A percentile compares a stretch with the other conserved stretches of the same genome.
Conservation (phyloP, 2,329 filamentous ascomycete species). For the Septoria petroselini region DNA sequence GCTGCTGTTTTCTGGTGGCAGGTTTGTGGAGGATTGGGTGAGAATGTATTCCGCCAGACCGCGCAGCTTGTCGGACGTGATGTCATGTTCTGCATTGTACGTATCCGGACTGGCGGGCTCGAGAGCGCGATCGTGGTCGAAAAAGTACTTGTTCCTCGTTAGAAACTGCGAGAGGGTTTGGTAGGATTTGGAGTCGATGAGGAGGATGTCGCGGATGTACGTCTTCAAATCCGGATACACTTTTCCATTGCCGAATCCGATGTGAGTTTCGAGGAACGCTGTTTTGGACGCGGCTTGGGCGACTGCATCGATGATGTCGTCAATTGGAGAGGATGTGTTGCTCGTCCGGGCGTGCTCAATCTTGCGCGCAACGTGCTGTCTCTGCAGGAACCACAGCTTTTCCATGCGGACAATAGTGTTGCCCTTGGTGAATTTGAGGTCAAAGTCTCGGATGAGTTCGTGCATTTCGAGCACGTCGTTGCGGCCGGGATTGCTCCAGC, state of each 20-base stretch:
- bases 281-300: constrained; percentile 25
- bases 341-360: constrained; percentile 46
- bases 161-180: constrained; percentile 56
- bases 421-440: constrained; percentile 83
- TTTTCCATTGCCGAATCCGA: not conserved
- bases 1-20: too few relatives aligned
- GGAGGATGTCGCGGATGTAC: constrained; percentile 53
- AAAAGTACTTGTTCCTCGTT: constrained; percentile 57
- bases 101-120: constrained; percentile 14
- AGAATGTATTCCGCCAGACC: not conserved
- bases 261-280: constrained; percentile 6
- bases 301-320: constrained; percentile 37
- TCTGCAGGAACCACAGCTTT: constrained; percentile 79
- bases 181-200: constrained; percentile 57
- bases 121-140: constrained; percentile 37
- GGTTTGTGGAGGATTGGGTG: not conserved
- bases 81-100: constrained; percentile 8
- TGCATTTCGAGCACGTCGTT: constrained; percentile 69
- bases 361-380: constrained; percentile 58
- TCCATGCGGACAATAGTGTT: constrained; percentile 78
- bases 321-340: constrained; percentile 34
- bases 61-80: constrained; percentile 2
- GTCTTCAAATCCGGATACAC: constrained; percentile 35
- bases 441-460: constrained; percentile 71
- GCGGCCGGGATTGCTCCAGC: constrained; percentile 69